Evolutionary conservation across 2,329 filamentous ascomycete species (phyloP).

Genomic region (Plectosphaerella plurivora): DNA sequence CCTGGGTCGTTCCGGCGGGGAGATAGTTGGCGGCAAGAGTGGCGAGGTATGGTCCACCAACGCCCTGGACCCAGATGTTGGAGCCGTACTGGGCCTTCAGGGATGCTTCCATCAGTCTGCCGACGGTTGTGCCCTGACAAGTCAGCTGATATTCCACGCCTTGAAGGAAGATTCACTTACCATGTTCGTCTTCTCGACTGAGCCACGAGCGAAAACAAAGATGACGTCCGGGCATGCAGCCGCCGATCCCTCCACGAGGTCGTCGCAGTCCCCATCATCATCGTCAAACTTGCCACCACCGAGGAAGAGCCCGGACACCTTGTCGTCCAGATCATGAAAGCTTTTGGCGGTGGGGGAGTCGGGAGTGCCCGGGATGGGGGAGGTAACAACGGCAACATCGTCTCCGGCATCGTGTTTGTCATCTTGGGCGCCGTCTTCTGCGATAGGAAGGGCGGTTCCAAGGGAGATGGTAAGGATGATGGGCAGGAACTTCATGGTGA

Average conservation of each 20-base stretch:
- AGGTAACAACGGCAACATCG: too few species aligned
- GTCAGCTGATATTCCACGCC: too few species aligned
- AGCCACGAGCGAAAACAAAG: slow-evolving; percentile 34
- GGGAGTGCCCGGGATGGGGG: slow-evolving; percentile 12
- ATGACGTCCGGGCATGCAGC: slow-evolving; percentile 28
- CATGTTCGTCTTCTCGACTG: slow-evolving; percentile 33
- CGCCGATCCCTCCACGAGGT: slow-evolving; percentile 21
- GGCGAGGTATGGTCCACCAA: slow-evolving; percentile 33
- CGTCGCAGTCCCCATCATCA: slow-evolving; percentile 10
- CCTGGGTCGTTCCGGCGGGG: slow-evolving; percentile 27
- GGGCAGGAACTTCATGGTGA: too few species aligned
- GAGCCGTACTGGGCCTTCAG: slow-evolving; percentile 20
- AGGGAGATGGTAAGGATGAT: too few species aligned
- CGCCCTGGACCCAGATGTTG: slow-evolving; percentile 36
- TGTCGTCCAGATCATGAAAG: too few species aligned
- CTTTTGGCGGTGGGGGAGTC: not conserved
- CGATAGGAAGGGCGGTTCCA: too few species aligned
- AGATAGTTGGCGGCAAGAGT: slow-evolving; percentile 28
- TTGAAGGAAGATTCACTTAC: slow-evolving; percentile 11
- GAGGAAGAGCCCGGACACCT: too few species aligned
- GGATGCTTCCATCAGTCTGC: slow-evolving; percentile 9
- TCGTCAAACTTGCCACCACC: too few species aligned
- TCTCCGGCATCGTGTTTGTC: too few species aligned
- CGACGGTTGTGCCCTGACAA: slow-evolving; percentile 18
- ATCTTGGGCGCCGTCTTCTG: too few species aligned